Evolutionary conservation across 345 rosid genomes (phyloP), one percentile per base, ranked within the genome.

Genomic region (Erysimum cheiranthoides): DNA sequence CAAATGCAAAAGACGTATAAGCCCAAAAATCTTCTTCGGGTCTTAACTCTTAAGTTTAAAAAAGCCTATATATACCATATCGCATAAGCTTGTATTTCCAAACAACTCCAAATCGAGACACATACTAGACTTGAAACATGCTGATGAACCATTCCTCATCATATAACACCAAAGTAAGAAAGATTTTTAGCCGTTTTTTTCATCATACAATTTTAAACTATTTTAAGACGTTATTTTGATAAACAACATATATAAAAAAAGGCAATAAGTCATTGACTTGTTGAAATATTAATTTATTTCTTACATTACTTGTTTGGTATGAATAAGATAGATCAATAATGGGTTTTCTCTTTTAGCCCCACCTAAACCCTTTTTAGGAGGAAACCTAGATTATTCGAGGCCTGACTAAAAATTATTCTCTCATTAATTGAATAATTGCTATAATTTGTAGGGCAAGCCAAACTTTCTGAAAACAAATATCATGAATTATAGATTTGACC

Each of bases 321-420:
- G 54, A 38, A 40, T 45, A 62, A 42, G 67, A 62, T 42, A 62
- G 10, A 62, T 13, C 59, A 35, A 49, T 11, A 66, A 66, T 49
- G 42, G 12, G 34, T 8, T 63, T 47, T 50, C 35, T 51, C 61
- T 25, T 67, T 51, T 36, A 51, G 49, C 36, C 49, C 71, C 61
- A 51, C 61, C 47, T 51, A 21, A 50, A 34, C 61, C 36, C 47
- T 39, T 36, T 50, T 67, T 67, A 67, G 61, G 71, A 50, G 61
- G 71, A 67, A 51, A 67, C 71, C 71, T 67, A 35, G 5, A 66
- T n/a, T 67, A 51, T 67, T 36, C 21, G 60, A 21, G 49, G 35
- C 25, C 49, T 35, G 49, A 17, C 14, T 35, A 21, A 36, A 46
- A 28, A 35, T 21, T 49, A 66, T 66, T 66, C 34, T 49, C 17